Evolutionary conservation across 495 filamentous ascomycete genomes (phyloP), one percentile per base, ranked within the genome.

Genomic region (Penicillium odoratum): DNA sequence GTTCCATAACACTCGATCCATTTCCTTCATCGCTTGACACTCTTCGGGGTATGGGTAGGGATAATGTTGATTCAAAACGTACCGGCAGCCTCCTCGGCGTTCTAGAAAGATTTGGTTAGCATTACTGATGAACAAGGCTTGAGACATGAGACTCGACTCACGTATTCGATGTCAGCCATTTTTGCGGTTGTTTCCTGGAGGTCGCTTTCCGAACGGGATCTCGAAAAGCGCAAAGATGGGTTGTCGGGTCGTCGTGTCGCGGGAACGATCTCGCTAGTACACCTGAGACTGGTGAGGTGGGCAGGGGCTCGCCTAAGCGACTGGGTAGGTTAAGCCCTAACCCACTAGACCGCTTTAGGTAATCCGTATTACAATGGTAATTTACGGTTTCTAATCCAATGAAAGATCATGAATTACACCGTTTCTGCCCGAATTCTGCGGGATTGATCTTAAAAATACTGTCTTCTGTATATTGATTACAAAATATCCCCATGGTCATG

Each of bases 1-100:
- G 36, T 50, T 43, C 58, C 52, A 53, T 64, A 47, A 51, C 28
- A 25, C 26, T 21, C 48, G 36, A 31, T 48, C 10, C 40, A 53
- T 48, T 52, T 42, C 34, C 18, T 44, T 43, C 42, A 45, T 42
- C 47, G 48, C 33, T 60, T 31, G 53, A 54, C 33, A 9, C 21
- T 38, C 11, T 50, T 26, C 21, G 40, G 55, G 59, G 56, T 56
- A 30, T 42, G 49, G 55, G 56, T 44, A 51, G 60, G 33, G 42
- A 53, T 10, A 53, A 40, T 33, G 13, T 65, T 61, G 53, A 58
- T 60, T 63, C 33, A 52, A 51, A 65, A 83, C 85, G 70, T 87
- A 88, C 85, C 93, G 73, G 92, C 92, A 81, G 92, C 92, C 85
- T 92, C 90, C 83, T 93, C 92, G 80, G 92, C 85, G 81, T 96